A percentile compares a stretch with the other conserved stretches of the same genome.
phyloP scores from a whole-genome alignment of 202 grass and related monocot genomes.

The Musa balbisiana region DNA sequence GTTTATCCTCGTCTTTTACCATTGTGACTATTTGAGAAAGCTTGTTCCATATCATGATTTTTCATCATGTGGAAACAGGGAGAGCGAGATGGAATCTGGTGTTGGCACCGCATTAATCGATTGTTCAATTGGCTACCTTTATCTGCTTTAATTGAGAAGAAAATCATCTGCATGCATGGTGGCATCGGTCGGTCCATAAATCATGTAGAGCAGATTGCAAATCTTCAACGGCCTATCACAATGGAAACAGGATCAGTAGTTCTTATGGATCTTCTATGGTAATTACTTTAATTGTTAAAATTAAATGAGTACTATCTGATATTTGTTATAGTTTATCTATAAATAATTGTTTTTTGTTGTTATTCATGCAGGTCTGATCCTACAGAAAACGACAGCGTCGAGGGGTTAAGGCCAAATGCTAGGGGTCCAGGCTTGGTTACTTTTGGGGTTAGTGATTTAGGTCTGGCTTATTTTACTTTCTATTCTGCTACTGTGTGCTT shows the following conservation, averaged over 20 bases:
- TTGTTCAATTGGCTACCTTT: conserved; percentile 98
- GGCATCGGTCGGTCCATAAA: conserved; percentile 98
- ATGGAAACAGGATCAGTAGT: conserved; percentile 98
- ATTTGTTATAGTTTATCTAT: conserved; percentile 6
- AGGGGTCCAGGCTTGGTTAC: conserved; percentile 96
- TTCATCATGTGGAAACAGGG: conserved; percentile 44
- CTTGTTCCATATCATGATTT: conserved; percentile 13
- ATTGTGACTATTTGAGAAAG: not conserved
- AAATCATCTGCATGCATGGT: conserved; percentile 99
- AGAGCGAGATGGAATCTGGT: conserved; percentile 97
- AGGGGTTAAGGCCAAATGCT: conserved; percentile 95
- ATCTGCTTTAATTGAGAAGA: conserved; percentile 95
- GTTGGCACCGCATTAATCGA: conserved; percentile 95
- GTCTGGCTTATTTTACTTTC: not conserved
- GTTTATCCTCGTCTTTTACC: conserved; percentile 16
- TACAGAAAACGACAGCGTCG: conserved; percentile 96
- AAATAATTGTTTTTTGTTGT: conserved; percentile 17
- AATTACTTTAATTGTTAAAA: conserved; percentile 12
- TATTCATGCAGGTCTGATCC: conserved; percentile 82
- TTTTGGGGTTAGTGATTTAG: conserved; percentile 69
- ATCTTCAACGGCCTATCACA: conserved; percentile 89
- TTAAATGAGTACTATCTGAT: not conserved
- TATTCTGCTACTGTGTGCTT: conserved; percentile 4
- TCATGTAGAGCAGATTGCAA: conserved; percentile 98
- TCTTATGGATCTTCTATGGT: conserved; percentile 99